Evolutionary conservation across 2,329 filamentous ascomycete species (phyloP).

Genomic region (Paecilomyces variotii): DNA sequence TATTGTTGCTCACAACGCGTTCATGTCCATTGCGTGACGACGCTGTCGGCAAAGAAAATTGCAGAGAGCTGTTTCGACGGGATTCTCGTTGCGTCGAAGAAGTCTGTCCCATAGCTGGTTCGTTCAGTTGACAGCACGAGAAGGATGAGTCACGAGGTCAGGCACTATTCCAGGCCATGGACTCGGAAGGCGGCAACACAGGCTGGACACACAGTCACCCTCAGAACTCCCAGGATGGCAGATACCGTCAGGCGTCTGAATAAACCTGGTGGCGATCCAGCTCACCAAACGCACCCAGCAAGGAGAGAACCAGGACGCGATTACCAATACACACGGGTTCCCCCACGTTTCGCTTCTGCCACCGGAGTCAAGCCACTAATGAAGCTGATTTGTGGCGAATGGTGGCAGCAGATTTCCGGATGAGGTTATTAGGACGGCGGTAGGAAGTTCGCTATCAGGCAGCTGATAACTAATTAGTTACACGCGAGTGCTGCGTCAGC

Average conservation of each 20-base stretch:
- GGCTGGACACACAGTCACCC: background rate
- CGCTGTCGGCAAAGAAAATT: constrained; percentile 13
- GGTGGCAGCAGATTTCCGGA: background rate
- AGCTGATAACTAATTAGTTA: background rate
- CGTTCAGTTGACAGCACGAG: constrained; percentile 5
- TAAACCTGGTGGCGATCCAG: background rate
- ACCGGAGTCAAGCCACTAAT: background rate
- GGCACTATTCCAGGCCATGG: constrained; percentile 22
- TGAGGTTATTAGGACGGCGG: background rate
- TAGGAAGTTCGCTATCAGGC: background rate
- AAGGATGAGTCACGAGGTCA: constrained; percentile 15
- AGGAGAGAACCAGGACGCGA: background rate
- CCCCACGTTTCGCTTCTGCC: background rate
- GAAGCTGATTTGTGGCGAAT: background rate
- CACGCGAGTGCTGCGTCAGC: background rate
- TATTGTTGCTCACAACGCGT: constrained; percentile 23
- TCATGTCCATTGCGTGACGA: constrained; percentile 22
- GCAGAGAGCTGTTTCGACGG: constrained; percentile 18
- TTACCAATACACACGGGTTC: background rate
- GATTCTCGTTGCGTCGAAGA: constrained; percentile 33
- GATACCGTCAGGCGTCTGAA: background rate
- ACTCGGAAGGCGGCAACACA: constrained; percentile 4
- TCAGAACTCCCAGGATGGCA: background rate
- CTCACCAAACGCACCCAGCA: background rate
- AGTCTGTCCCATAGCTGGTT: constrained; percentile 34